A percentile compares a stretch with the other conserved stretches of the same genome.
These are phyloP conservation scores for Fusarium sp. DNA, from an alignment of 2,329 filamentous ascomycete genomes.

Conservation along the genomic window DNA sequence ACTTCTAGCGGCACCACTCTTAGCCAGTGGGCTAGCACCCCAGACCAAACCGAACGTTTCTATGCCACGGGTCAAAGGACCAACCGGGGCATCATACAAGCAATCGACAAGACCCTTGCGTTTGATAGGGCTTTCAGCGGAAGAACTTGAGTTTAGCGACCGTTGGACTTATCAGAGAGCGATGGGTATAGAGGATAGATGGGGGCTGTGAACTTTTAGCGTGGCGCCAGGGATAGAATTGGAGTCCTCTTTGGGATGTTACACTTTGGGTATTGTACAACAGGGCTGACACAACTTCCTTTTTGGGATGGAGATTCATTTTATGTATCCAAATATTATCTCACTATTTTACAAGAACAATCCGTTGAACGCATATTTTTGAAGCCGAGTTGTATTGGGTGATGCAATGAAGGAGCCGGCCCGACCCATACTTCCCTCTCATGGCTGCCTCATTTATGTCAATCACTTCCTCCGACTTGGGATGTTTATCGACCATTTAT, in stretches of 20 bases:
- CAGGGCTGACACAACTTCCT: neutral
- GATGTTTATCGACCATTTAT: neutral
- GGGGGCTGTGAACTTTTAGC: slow-evolving; percentile 31
- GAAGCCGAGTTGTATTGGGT: neutral
- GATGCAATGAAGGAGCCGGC: neutral
- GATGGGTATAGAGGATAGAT: neutral
- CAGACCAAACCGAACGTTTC: slow-evolving; percentile 32
- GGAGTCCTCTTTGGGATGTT: slow-evolving; percentile 3
- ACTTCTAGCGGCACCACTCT: slow-evolving; percentile 21
- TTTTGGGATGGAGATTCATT: neutral
- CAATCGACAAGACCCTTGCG: slow-evolving; percentile 19
- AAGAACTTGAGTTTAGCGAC: neutral
- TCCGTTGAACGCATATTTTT: neutral
- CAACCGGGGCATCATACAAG: slow-evolving; percentile 16
- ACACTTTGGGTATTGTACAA: slow-evolving; percentile 26
- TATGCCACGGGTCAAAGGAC: slow-evolving; percentile 29
- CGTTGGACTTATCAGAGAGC: neutral
- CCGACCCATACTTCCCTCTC: neutral
- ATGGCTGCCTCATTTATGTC: neutral
- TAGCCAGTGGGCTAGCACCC: slow-evolving; percentile 21
- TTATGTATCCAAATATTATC: neutral
- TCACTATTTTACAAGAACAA: too few relatives aligned
- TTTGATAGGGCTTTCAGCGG: slow-evolving; percentile 27
- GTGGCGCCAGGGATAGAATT: slow-evolving; percentile 32
- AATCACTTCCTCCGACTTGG: neutral